Percentiles rank a stretch among this genome's conserved stretches.
Conservation (phyloP, 768 basidiomycete genomes). For the Psilocybe subaeruginosa region DNA sequence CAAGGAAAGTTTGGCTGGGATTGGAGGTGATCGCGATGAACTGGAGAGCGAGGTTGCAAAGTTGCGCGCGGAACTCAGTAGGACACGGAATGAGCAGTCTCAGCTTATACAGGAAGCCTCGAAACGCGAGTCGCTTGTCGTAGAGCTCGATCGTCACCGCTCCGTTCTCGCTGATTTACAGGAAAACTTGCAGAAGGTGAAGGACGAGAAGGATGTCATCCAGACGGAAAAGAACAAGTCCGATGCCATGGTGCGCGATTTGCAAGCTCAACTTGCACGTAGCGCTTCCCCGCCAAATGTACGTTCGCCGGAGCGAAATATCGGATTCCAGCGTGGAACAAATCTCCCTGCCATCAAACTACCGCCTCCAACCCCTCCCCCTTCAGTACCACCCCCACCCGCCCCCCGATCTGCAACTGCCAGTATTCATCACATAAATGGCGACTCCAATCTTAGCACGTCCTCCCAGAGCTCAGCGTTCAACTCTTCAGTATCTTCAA, state of each 20-base stretch:
- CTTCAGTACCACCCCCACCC: conserved; percentile 84
- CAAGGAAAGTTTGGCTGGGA: conserved; percentile 50
- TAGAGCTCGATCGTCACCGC: conserved; percentile 79
- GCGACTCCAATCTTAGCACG: conserved; percentile 57
- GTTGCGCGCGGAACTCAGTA: conserved; percentile 62
- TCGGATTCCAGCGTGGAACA: conserved; percentile 56
- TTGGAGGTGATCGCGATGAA: conserved; percentile 47
- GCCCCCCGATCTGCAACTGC: conserved; percentile 53
- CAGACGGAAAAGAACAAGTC: conserved; percentile 73
- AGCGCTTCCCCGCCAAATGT: conserved; percentile 59
- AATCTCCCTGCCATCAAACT: conserved; percentile 73
- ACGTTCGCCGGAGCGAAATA: conserved; percentile 56
- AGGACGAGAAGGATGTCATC: conserved; percentile 81
- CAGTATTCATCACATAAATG: conserved; percentile 35
- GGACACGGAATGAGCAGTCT: conserved; percentile 59
- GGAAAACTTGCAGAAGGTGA: conserved; percentile 74
- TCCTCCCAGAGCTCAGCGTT: conserved; percentile 64
- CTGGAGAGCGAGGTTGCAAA: conserved; percentile 49
- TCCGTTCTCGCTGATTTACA: conserved; percentile 77
- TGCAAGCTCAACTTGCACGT: conserved; percentile 73
- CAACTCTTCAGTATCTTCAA: conserved; percentile 62
- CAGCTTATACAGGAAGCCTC: conserved; percentile 73
- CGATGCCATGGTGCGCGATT: conserved; percentile 72
- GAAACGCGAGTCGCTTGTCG: conserved; percentile 71
- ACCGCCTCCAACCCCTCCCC: conserved; percentile 88